These are phyloP conservation scores for Cadophora sp. DNA, from an alignment of 2,329 filamentous ascomycete genomes.

Conservation along the genomic window DNA sequence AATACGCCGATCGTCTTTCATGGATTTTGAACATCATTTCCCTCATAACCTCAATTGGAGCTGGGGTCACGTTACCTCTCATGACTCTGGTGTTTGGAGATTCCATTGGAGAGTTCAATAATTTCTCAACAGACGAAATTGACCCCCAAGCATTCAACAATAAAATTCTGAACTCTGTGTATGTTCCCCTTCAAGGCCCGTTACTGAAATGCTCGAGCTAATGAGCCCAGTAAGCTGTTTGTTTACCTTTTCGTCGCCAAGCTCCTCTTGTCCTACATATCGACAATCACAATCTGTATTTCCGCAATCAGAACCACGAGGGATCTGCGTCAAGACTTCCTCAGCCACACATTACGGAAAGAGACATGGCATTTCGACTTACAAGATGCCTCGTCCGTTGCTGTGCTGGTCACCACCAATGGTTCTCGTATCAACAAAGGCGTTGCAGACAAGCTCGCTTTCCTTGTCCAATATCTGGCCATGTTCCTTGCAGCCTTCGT, in stretches of 20 bases:
- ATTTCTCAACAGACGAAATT: constrained; percentile 34
- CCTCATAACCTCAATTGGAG: constrained; percentile 37
- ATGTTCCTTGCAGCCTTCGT: constrained; percentile 49
- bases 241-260: constrained; percentile 61
- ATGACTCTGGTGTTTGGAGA: constrained; percentile 56
- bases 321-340: constrained; percentile 33
- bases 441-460: constrained; percentile 54
- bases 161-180: constrained; percentile 18
- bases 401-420: constrained; percentile 41
- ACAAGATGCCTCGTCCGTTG: constrained; percentile 51
- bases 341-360: constrained; percentile 50
- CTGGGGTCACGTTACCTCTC: constrained; percentile 53
- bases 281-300: constrained; percentile 49
- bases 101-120: constrained; percentile 37
- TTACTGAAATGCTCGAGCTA: not conserved
- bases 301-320: constrained; percentile 53
- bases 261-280: constrained; percentile 54
- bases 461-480: constrained; percentile 50
- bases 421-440: constrained; percentile 55
- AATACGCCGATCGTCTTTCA: constrained; percentile 25
- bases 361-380: constrained; percentile 63
- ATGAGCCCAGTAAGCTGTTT: constrained; percentile 45
- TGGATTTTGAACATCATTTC: constrained; percentile 26
- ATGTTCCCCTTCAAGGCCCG: not conserved
- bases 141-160: constrained; percentile 45